Base-by-base conservation (phyloP, 1,284 basidiomycete genomes). In the Takashimella tepidaria region DNA sequence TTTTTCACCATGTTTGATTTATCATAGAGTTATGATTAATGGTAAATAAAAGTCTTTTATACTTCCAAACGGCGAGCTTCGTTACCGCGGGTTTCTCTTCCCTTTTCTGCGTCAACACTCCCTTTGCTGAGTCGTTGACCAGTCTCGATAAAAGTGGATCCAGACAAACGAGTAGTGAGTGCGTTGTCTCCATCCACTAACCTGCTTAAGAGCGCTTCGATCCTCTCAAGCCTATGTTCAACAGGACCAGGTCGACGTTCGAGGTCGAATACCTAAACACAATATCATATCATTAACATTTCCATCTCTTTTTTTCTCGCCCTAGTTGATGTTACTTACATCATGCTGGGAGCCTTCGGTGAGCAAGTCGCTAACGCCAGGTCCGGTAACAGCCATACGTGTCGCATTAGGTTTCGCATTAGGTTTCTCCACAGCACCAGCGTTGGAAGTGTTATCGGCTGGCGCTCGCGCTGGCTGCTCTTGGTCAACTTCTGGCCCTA, bases 291-390 rank as follows among this genome's bases (percentile, higher is more conserved):
- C n/a, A n/a, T n/a, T n/a, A n/a, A n/a, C n/a, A n/a, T n/a, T n/a
- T n/a, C n/a, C n/a, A n/a, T n/a, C n/a, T n/a, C n/a, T n/a, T n/a
- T n/a, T n/a, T n/a, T n/a, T n/a, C n/a, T n/a, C n/a, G n/a, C n/a
- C n/a, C n/a, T n/a, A n/a, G n/a, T n/a, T n/a, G n/a, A n/a, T n/a
- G n/a, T n/a, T n/a, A 41, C 27, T 13, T 20, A 68, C 67, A 10
- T 54, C 62, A 21, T 51, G 44, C 2, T 37, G 27, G 6, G 49
- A 47, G 13, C 64, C 67, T 5, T 58, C 62, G 19, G 68, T 72
- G 5, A 64, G 49, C n/a, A 72, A 46, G 56, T 70, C 69, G 19
- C 63, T 64, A 5, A 71, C 50, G 61, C 69, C 70, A 21, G 69
- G 64, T 31, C 70, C 69, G 23, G 62, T 57, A 21, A 68, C 62